Percentiles rank a stretch among this genome's conserved stretches.
These are phyloP conservation scores for Tolypocladium inflatum DNA, from an alignment of 2,329 filamentous ascomycete species.

Conservation along the genomic window DNA sequence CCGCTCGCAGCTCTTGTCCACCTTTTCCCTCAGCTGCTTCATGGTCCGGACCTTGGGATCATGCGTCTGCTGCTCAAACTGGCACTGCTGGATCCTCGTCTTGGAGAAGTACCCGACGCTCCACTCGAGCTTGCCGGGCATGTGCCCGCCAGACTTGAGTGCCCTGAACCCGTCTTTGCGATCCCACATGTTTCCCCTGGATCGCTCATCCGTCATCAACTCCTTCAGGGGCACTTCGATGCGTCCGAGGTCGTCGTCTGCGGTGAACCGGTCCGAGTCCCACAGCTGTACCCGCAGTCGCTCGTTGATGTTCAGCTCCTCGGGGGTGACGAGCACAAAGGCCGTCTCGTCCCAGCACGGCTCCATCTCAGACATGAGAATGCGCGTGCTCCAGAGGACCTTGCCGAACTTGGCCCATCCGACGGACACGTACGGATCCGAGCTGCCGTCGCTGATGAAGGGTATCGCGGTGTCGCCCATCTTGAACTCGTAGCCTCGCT, in stretches of 20 bases:
- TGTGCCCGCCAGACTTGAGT: conserved; percentile 53
- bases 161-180: conserved; percentile 57
- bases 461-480: conserved; percentile 57
- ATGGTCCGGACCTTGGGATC: conserved; percentile 47
- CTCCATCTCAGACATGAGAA: conserved; percentile 55
- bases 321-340: conserved; percentile 58
- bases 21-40: conserved; percentile 49
- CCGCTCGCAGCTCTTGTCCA: conserved; percentile 41
- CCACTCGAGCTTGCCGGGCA: conserved; percentile 63
- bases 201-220: conserved; percentile 49
- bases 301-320: conserved; percentile 65
- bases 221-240: conserved; percentile 60
- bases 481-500: conserved; percentile 60
- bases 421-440: conserved; percentile 63
- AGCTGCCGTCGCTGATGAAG: conserved; percentile 47
- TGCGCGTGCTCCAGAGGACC: conserved; percentile 51
- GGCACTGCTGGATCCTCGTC: conserved; percentile 49
- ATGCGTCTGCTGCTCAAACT: conserved; percentile 51
- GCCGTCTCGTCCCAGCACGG: conserved; percentile 64
- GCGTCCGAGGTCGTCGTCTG: conserved; percentile 65
- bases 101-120: conserved; percentile 65
- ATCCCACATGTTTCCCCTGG: conserved; percentile 52
- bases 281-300: conserved; percentile 61
- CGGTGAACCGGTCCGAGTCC: conserved; percentile 65
- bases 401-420: conserved; percentile 70